A percentile compares a stretch with the other conserved stretches of the same genome.
phyloP scores from a whole-genome alignment of 2,329 filamentous ascomycete genomes.

The Sclerotiophoma versabilis region DNA sequence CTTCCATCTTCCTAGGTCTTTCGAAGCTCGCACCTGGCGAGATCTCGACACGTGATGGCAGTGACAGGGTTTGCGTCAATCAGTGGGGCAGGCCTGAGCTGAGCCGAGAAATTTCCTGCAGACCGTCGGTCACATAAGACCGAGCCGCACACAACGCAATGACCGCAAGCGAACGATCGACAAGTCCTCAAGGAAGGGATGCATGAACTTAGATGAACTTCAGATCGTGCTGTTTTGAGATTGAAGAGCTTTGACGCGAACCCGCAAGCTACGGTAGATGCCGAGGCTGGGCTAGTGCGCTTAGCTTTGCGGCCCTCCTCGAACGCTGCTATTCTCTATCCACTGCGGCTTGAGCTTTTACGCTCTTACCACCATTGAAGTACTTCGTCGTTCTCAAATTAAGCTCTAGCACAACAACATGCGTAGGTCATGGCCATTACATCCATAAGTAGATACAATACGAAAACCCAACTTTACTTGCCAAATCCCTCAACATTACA shows the following conservation, averaged over 20 bases:
- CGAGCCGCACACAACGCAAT: conserved; percentile 5
- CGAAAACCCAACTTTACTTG: no score
- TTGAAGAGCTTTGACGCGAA: background rate
- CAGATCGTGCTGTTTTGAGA: background rate
- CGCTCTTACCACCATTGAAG: no score
- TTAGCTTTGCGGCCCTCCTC: no score
- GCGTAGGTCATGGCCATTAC: no score
- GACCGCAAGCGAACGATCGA: background rate
- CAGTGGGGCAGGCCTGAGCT: background rate
- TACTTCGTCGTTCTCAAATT: no score
- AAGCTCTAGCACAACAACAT: no score
- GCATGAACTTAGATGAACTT: background rate
- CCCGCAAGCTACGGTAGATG: background rate
- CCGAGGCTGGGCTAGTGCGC: background rate
- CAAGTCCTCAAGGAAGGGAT: background rate
- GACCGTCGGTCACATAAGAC: conserved; percentile 1
- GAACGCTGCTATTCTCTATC: no score
- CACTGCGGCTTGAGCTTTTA: no score
- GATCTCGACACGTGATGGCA: background rate
- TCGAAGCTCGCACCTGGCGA: background rate
- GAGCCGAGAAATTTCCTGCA: background rate
- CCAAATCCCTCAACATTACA: no score
- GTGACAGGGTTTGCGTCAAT: background rate
- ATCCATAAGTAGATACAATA: no score
- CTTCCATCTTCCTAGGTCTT: background rate